Evolutionary conservation across 208 protist species (phyloP).

Genomic region (Leishmania amazonensis): DNA sequence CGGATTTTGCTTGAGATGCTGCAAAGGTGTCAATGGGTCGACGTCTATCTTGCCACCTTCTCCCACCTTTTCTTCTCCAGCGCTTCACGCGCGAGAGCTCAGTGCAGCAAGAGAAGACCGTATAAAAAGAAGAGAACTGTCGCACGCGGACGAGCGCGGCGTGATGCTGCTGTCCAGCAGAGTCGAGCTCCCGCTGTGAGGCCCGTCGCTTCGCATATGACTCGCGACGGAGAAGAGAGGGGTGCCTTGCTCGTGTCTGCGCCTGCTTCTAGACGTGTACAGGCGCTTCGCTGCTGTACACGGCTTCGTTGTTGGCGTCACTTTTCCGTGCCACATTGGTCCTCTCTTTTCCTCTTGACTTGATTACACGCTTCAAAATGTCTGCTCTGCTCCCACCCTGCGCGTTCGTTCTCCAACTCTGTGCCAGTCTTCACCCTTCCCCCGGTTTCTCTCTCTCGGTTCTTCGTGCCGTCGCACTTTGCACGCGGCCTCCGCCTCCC

Average conservation of each 20-base stretch:
- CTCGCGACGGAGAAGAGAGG: not conserved
- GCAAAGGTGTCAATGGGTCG: not conserved
- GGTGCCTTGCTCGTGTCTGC: not conserved
- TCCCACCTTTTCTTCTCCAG: not conserved
- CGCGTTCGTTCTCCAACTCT: not conserved
- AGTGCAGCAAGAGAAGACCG: not conserved
- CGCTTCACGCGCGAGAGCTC: not conserved
- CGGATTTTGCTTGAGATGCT: not conserved
- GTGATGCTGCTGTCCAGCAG: not conserved
- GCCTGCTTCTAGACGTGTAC: not conserved
- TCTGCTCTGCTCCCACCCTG: not conserved
- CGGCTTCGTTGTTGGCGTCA: not conserved
- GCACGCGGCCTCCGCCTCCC: not conserved
- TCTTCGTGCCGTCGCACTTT: slow-evolving; percentile 16
- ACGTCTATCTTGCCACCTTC: not conserved
- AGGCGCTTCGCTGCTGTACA: not conserved
- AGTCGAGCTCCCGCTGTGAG: not conserved
- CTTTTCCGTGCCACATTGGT: not conserved
- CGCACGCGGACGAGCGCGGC: not conserved
- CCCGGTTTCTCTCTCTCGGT: not conserved
- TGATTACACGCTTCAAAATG: not conserved
- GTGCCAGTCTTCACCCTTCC: slow-evolving; percentile 5
- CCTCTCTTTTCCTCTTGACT: not conserved
- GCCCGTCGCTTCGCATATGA: not conserved
- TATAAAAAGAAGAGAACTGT: not conserved